phyloP scores from a whole-genome alignment of 73 alveolate species.

The Uronychia binucleata region DNA sequence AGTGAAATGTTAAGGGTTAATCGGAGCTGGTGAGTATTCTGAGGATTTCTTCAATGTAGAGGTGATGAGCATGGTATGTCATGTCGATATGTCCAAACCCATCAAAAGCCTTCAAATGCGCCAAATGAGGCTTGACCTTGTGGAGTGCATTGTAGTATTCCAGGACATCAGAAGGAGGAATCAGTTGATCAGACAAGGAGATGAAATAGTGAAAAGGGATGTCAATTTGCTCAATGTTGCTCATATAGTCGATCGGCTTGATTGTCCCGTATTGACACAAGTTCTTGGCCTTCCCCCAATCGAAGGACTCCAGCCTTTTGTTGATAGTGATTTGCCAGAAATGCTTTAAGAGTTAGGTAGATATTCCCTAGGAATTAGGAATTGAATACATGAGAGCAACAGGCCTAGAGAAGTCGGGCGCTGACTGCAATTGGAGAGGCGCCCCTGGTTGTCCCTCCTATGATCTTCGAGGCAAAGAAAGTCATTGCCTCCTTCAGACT shows the following conservation, averaged over 20 bases:
- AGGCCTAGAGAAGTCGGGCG: conserved; percentile 1
- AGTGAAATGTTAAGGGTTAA: no score
- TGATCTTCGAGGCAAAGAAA: conserved; percentile 14
- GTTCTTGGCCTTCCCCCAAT: conserved; percentile 24
- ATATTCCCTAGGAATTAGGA: not conserved
- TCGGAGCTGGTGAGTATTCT: no score
- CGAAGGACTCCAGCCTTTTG: conserved; percentile 14
- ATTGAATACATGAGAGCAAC: not conserved
- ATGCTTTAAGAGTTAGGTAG: not conserved
- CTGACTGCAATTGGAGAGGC: conserved; percentile 40
- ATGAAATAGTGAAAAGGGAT: conserved; percentile 40
- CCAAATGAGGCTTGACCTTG: conserved; percentile 10
- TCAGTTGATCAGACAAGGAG: conserved; percentile 36
- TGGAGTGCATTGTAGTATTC: conserved; percentile 39
- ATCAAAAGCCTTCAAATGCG: conserved; percentile 39
- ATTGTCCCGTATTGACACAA: conserved; percentile 10
- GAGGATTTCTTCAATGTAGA: no score
- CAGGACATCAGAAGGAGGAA: conserved; percentile 41
- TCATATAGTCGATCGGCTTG: conserved; percentile 30
- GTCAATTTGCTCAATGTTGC: conserved; percentile 24
- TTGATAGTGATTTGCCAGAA: not conserved
- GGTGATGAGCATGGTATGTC: conserved; percentile 43
- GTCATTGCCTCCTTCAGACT: conserved; percentile 22
- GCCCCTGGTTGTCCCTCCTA: conserved; percentile 46
- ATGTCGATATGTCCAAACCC: conserved; percentile 47